Conservation (phyloP, 108 stramenopile genomes). For the Nitzschia putrida region DNA sequence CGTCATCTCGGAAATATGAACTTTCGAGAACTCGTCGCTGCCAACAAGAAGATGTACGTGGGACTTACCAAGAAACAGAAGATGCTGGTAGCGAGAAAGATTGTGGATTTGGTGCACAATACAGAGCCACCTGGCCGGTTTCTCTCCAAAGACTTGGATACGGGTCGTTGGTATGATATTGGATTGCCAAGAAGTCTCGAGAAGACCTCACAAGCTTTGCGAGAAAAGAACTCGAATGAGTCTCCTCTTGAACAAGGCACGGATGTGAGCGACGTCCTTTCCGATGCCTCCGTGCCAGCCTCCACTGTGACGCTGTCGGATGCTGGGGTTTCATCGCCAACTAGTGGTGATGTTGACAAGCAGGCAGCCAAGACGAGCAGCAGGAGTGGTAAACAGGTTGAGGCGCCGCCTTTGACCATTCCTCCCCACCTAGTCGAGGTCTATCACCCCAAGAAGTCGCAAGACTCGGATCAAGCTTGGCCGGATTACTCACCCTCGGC, state of each 20-base stretch:
- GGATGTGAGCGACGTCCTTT: conserved; percentile 9
- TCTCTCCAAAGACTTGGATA: conserved; percentile 50
- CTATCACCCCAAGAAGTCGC: conserved; percentile 21
- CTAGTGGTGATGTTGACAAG: conserved; percentile 10
- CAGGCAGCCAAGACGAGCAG: conserved; percentile 1
- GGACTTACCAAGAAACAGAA: conserved; percentile 66
- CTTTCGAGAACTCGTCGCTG: conserved; percentile 73
- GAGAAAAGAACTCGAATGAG: conserved; percentile 54
- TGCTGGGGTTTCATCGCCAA: conserved; percentile 1
- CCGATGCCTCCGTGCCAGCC: conserved; percentile 8
- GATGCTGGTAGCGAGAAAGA: conserved; percentile 50
- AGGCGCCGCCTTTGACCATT: conserved; percentile 37
- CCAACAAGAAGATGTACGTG: conserved; percentile 55
- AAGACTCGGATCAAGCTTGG: conserved; percentile 4
- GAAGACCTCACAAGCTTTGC: conserved; percentile 64
- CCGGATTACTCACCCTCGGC: conserved; percentile 14
- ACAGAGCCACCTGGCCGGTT: conserved; percentile 56
- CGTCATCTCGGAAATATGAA: conserved; percentile 78
- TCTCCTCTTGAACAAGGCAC: conserved; percentile 18
- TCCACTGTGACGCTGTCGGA: conserved; percentile 8
- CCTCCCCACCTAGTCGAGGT: conserved; percentile 30
- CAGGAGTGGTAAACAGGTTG: conserved; percentile 17
- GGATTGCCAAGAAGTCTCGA: conserved; percentile 57
- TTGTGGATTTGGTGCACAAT: conserved; percentile 45
- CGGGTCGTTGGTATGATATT: conserved; percentile 57